Percentiles rank a stretch among this genome's conserved stretches.
Evolutionary conservation across 208 protist species (phyloP).

Genomic region (Crithidia brevicula): DNA sequence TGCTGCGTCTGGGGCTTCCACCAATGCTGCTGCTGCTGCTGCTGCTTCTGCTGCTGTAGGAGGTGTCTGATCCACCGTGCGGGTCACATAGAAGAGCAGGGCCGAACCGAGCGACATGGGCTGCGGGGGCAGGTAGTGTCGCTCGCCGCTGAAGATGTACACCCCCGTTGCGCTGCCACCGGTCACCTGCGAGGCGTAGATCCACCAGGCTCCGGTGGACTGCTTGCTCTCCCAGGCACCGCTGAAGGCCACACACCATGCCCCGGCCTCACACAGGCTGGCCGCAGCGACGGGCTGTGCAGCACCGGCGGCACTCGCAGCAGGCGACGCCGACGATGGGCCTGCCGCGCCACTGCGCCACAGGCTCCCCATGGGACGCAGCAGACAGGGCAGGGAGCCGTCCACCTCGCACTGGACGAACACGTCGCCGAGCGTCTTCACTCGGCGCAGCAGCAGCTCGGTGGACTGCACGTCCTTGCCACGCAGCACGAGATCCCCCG

Average conservation of each 20-base stretch:
- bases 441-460: slow-evolving; percentile 91
- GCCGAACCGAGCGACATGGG: slow-evolving; percentile 73
- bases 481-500: slow-evolving; percentile 96
- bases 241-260: slow-evolving; percentile 92
- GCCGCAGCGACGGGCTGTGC: slow-evolving; percentile 41
- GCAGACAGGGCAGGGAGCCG: slow-evolving; percentile 91
- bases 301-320: not conserved
- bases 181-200: slow-evolving; percentile 85
- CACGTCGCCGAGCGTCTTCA: slow-evolving; percentile 88
- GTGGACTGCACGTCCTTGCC: slow-evolving; percentile 96
- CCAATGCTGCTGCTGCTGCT: not conserved
- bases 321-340: too few species aligned
- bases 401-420: slow-evolving; percentile 97
- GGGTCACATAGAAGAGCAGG: slow-evolving; percentile 64
- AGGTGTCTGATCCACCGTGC: slow-evolving; percentile 31
- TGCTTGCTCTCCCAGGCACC: slow-evolving; percentile 96
- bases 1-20: not conserved
- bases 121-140: slow-evolving; percentile 82
- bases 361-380: slow-evolving; percentile 86
- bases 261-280: slow-evolving; percentile 91
- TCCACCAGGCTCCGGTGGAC: slow-evolving; percentile 95
- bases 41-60: slow-evolving; percentile 15
- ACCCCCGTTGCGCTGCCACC: slow-evolving; percentile 58
- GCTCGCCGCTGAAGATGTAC: slow-evolving; percentile 93
- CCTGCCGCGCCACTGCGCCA: slow-evolving; percentile 26